Evolutionary conservation across 176 grass and related monocot genomes (phyloP).

Genomic region (Ensete ventricosum): DNA sequence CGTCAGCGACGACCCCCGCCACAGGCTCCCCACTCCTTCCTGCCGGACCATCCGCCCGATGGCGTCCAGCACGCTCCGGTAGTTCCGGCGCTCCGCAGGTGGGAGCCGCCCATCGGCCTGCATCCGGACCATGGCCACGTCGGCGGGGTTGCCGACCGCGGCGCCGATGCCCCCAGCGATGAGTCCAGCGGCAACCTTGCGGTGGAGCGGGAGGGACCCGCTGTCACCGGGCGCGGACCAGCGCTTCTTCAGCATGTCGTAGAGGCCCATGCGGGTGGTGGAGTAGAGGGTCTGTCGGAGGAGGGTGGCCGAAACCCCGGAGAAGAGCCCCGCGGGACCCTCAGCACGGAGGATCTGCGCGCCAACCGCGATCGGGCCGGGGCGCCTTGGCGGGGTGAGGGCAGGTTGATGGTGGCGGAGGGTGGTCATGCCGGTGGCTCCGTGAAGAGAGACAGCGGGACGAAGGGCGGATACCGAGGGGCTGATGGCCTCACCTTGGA

Average conservation of each 20-base stretch:
- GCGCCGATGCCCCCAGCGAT: conserved; percentile 71
- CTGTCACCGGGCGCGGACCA: conserved; percentile 44
- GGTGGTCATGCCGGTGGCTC: conserved; percentile 13
- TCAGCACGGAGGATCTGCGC: conserved; percentile 81
- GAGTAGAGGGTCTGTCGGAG: conserved; percentile 93
- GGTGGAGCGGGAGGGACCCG: conserved; percentile 50
- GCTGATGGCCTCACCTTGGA: conserved; percentile 47
- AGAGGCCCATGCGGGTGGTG: conserved; percentile 88
- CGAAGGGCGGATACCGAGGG: conserved; percentile 24
- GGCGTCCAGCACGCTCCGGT: conserved; percentile 73
- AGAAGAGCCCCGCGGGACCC: conserved; percentile 64
- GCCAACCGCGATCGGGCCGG: conserved; percentile 59
- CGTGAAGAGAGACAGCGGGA: conserved; percentile 57
- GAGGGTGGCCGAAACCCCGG: conserved; percentile 65
- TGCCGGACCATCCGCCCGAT: conserved; percentile 11
- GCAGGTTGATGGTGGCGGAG: conserved; percentile 33
- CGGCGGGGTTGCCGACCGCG: conserved; percentile 80
- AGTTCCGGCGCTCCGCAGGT: conserved; percentile 66
- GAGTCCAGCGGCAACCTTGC: conserved; percentile 61
- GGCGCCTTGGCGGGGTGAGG: conserved; percentile 28
- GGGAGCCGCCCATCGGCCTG: conserved; percentile 84
- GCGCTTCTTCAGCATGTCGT: conserved; percentile 76
- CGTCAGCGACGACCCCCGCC: conserved; percentile 10
- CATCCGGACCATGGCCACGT: conserved; percentile 97
- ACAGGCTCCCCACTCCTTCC: conserved; percentile 12